Percentiles rank a stretch among this genome's conserved stretches.
phyloP scores from a whole-genome alignment of 2,329 filamentous ascomycete species.

The Epichloe baconii region DNA sequence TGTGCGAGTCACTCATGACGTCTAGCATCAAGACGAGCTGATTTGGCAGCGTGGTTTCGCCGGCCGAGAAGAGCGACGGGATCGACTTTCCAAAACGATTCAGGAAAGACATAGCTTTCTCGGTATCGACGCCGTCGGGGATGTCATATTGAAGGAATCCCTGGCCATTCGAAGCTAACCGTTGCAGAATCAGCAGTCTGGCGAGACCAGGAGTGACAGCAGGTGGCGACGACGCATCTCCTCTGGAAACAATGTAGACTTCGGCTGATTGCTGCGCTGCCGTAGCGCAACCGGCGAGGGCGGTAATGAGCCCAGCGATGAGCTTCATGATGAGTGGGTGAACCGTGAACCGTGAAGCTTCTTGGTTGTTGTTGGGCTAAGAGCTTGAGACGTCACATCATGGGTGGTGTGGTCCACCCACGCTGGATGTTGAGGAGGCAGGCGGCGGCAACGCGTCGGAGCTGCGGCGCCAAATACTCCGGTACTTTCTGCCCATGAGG shows the following conservation, averaged over 20 bases:
- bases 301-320: constrained; percentile 25
- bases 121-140: constrained; percentile 23
- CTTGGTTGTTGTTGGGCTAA: constrained; percentile 13
- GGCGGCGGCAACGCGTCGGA: constrained; percentile 2
- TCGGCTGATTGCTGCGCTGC: constrained; percentile 31
- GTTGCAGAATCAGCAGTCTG: constrained; percentile 45
- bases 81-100: constrained; percentile 45
- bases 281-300: constrained; percentile 24
- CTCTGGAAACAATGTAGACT: constrained; percentile 37
- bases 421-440: background rate
- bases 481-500: background rate
- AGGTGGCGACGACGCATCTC: constrained; percentile 20
- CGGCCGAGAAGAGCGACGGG: constrained; percentile 34
- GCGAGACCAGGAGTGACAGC: constrained; percentile 40
- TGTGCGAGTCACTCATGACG: constrained; percentile 35
- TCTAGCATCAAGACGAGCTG: constrained; percentile 50
- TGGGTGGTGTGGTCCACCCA: background rate
- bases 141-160: constrained; percentile 35
- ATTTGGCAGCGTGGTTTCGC: constrained; percentile 21
- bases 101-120: constrained; percentile 42
- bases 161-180: constrained; percentile 34
- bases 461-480: constrained; percentile 7
- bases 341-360: constrained; percentile 18
- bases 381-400: constrained; percentile 19
- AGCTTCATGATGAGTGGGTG: constrained; percentile 28